These are phyloP conservation scores for Cryptosporidium ryanae DNA, from an alignment of 169 alveolate species.

Conservation along the genomic window DNA sequence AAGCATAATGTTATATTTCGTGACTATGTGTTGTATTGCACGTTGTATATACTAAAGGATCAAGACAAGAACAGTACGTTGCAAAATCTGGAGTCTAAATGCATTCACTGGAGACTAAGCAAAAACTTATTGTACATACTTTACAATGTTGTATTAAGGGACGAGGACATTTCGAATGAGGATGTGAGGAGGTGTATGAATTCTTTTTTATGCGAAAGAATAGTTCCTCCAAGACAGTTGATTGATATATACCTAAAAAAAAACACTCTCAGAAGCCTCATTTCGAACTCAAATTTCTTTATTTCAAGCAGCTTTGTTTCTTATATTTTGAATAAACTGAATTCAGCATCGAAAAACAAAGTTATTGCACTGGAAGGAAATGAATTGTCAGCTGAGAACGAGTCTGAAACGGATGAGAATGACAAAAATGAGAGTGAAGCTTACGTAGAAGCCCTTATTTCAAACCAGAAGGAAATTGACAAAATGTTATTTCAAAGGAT, in stretches of 20 bases:
- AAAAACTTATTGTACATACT: slow-evolving; percentile 24
- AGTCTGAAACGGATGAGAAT: neutral
- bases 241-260: slow-evolving; percentile 21
- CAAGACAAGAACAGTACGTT: slow-evolving; percentile 19
- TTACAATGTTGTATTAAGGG: slow-evolving; percentile 16
- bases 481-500: neutral
- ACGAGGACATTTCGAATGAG: slow-evolving; percentile 8
- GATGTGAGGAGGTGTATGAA: slow-evolving; percentile 38
- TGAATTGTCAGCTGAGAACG: no score
- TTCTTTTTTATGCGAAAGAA: slow-evolving; percentile 3
- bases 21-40: slow-evolving; percentile 34
- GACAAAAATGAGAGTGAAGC: neutral
- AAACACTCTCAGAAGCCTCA: neutral
- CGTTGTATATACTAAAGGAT: slow-evolving; percentile 12
- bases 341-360: no score
- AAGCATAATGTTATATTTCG: slow-evolving; percentile 60
- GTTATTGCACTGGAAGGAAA: no score
- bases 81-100: slow-evolving; percentile 49
- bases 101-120: slow-evolving; percentile 36
- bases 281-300: neutral
- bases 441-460: slow-evolving; percentile 13
- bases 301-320: slow-evolving; percentile 6
- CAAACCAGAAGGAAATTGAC: neutral
- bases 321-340: neutral
- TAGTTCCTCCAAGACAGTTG: slow-evolving; percentile 27